Conservation (phyloP, 306 rosid species). For the barrel medic (Medicago truncatula) region DNA sequence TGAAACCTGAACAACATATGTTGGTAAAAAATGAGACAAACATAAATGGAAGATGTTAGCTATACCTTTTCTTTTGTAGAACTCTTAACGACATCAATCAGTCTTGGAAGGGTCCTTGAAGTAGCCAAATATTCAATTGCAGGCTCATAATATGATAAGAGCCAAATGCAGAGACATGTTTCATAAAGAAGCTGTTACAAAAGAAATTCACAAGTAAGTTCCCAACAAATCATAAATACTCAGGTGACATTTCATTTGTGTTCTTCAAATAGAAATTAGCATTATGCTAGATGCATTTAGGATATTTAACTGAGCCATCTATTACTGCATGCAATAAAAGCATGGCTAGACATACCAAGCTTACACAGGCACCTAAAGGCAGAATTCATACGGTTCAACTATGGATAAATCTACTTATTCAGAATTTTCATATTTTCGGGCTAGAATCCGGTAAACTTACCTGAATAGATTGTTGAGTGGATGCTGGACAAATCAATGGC, state of each 20-base stretch:
- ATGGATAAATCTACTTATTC: slow-evolving; percentile 19
- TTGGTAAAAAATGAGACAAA: slow-evolving; percentile 25
- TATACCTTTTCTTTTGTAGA: slow-evolving; percentile 98
- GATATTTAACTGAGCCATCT: slow-evolving; percentile 26
- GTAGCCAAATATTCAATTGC: slow-evolving; percentile 94
- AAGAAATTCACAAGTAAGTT: slow-evolving; percentile 43
- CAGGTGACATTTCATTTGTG: neutral
- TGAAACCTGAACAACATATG: slow-evolving; percentile 8
- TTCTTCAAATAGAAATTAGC: slow-evolving; percentile 15
- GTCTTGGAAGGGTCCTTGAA: slow-evolving; percentile 90
- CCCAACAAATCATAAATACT: slow-evolving; percentile 1
- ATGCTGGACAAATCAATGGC: slow-evolving; percentile 93
- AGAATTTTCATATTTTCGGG: slow-evolving; percentile 27
- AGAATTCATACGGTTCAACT: slow-evolving; percentile 27
- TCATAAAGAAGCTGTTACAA: slow-evolving; percentile 90
- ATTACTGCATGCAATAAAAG: slow-evolving; percentile 29
- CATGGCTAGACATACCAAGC: slow-evolving; percentile 28
- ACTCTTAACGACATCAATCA: slow-evolving; percentile 85
- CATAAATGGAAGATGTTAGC: slow-evolving; percentile 33
- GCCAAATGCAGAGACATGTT: slow-evolving; percentile 96
- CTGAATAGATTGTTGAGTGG: slow-evolving; percentile 97
- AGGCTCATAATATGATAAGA: slow-evolving; percentile 91
- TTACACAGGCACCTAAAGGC: slow-evolving; percentile 32
- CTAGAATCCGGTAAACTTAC: slow-evolving; percentile 50
- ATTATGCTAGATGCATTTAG: slow-evolving; percentile 25